Evolutionary conservation across 176 grass and related monocot species (phyloP), one percentile per base, ranked within the genome.

Genomic region (Avena sativa): DNA sequence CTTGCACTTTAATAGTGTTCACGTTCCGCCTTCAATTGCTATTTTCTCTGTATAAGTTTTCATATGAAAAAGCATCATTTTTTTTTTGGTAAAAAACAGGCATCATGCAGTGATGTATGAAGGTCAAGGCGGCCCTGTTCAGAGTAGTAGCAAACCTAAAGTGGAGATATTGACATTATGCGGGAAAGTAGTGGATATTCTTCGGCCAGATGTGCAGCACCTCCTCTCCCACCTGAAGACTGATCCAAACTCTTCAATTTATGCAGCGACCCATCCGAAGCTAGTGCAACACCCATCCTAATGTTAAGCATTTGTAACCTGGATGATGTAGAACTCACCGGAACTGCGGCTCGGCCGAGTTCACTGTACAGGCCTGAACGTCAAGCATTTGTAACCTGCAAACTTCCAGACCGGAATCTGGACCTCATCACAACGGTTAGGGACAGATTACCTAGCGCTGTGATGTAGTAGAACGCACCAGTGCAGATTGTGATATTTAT

Each of bases 181-280:
- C 7, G 92, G 94, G 60, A 99, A 99, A 89, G 92, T 96, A 19
- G 88, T 94, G 91, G 94, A 94, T 38, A 83, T 91, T 55, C 74
- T 94, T 48, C 83, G 92, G 83, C 94, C 97, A 12, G 97, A 99
- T 81, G 97, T 99, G 59, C 92, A 96, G 71, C 97, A 99, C 91
- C 90, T 99, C 79, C 87, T 99, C 21, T 92, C 90, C 8, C 97
- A 98, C 87, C 75, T 98, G 23, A 96, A 89, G 79, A 95, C 87
- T 4, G 94, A 98, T 80, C 90, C 86, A 56, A 90, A 71, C 62
- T 94, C 83, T 2, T 99, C 97, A 21, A 93, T 99, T 38, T 99
- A 99, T 74, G 97, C 97, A 68, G 97, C 97, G 43, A 99, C 92
- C n/a, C 97, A 99, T 91, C 97, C 97, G 16, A 99, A 99, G 89